A percentile compares a stretch with the other conserved stretches of the same genome.
These are phyloP conservation scores for Berberis thunbergii DNA, from an alignment of 164 flowering plant genomes.

Conservation along the genomic window DNA sequence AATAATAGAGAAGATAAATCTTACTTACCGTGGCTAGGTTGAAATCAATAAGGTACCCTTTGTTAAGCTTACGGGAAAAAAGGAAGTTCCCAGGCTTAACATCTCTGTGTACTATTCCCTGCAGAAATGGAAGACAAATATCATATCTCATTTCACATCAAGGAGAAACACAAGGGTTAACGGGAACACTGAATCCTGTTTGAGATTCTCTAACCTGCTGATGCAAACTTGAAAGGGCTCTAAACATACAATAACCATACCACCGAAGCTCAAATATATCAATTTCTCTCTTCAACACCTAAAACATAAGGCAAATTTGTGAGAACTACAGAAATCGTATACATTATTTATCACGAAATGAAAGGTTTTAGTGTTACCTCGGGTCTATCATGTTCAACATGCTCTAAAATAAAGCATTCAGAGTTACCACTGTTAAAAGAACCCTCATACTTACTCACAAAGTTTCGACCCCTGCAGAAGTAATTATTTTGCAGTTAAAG, in stretches of 20 bases:
- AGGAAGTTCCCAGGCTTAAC: conserved; percentile 97
- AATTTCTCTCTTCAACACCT: conserved; percentile 81
- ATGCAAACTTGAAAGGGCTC: conserved; percentile 78
- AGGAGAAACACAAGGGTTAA: neutral
- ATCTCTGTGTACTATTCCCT: conserved; percentile 94
- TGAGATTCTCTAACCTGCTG: conserved; percentile 49
- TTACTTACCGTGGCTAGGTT: conserved; percentile 85
- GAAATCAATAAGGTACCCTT: conserved; percentile 94
- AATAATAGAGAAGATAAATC: neutral
- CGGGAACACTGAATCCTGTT: conserved; percentile 4
- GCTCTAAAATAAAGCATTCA: conserved; percentile 75
- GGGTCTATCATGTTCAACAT: conserved; percentile 91
- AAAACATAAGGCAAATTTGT: conserved; percentile 8
- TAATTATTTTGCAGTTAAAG: neutral
- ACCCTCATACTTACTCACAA: conserved; percentile 69
- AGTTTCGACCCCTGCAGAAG: conserved; percentile 64
- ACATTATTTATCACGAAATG: too few species aligned
- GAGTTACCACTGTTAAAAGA: conserved; percentile 51
- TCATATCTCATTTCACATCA: neutral
- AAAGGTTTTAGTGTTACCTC: too few species aligned
- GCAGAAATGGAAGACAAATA: conserved; percentile 9
- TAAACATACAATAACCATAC: conserved; percentile 94
- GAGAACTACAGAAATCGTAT: conserved; percentile 1
- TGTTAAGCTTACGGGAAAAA: conserved; percentile 53
- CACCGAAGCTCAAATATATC: conserved; percentile 62